phyloP scores from a whole-genome alignment of 164 flowering plant species.

The Hamamelis virginiana region DNA sequence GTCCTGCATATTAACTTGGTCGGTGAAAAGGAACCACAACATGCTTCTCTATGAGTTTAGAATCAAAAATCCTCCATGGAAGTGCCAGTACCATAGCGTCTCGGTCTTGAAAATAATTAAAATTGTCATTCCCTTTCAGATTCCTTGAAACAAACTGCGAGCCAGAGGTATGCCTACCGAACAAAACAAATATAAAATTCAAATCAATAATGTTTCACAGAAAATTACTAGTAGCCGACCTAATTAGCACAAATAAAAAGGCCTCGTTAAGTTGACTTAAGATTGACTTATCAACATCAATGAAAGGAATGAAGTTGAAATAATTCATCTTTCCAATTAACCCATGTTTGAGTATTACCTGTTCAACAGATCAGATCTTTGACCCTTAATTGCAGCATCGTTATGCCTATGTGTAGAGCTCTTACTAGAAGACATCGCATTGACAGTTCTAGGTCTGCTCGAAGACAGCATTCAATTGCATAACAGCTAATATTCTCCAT shows the following conservation, averaged over 20 bases:
- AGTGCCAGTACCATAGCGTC: constrained; percentile 50
- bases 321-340: not conserved
- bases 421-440: constrained; percentile 30
- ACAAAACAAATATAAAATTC: constrained; percentile 8
- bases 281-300: not conserved
- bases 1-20: constrained; percentile 40
- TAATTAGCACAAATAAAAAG: not conserved
- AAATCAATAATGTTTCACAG: constrained; percentile 4
- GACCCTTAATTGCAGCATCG: constrained; percentile 23
- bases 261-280: not conserved
- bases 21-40: constrained; percentile 4
- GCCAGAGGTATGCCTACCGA: constrained; percentile 34
- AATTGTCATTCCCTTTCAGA: constrained; percentile 29
- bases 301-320: not conserved
- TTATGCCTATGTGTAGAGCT: constrained; percentile 28
- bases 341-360: constrained; percentile 30
- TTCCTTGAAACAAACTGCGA: constrained; percentile 28
- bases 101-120: constrained; percentile 35
- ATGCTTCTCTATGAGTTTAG: not conserved
- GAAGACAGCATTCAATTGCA: constrained; percentile 16
- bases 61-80: constrained; percentile 1
- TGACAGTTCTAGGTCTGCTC: constrained; percentile 13
- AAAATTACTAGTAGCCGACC: not conserved
- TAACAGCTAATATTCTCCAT: constrained; percentile 12
- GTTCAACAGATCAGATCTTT: constrained; percentile 29